phyloP scores from a whole-genome alignment of 192 early-diverging fungal genomes.

The Coemansia biformis region DNA sequence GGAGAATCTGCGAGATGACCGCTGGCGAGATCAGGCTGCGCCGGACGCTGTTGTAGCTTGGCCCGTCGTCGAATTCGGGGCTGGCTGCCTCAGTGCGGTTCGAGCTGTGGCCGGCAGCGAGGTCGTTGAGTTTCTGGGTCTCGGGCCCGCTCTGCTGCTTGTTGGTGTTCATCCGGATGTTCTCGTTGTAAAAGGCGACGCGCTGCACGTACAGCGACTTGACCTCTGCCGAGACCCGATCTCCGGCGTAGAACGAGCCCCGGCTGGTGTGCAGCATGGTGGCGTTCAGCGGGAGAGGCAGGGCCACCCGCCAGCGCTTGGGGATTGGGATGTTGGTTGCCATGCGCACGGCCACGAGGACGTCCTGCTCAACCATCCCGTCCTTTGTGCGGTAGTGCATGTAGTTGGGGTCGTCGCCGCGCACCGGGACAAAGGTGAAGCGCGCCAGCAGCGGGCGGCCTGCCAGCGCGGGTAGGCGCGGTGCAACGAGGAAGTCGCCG shows the following conservation, averaged over 20 bases:
- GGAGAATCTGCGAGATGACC: conserved; percentile 29
- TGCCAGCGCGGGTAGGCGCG: conserved; percentile 13
- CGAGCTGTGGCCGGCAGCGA: conserved; percentile 39
- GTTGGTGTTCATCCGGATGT: conserved; percentile 29
- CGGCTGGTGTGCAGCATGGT: conserved; percentile 43
- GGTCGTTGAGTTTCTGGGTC: conserved; percentile 24
- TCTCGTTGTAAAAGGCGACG: conserved; percentile 40
- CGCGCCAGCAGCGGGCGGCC: conserved; percentile 37
- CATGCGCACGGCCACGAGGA: conserved; percentile 38
- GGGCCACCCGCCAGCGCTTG: conserved; percentile 35
- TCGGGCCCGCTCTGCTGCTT: conserved; percentile 24
- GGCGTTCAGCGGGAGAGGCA: conserved; percentile 26
- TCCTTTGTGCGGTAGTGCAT: conserved; percentile 44
- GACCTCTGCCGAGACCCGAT: conserved; percentile 35
- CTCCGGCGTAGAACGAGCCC: conserved; percentile 35
- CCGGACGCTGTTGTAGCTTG: conserved; percentile 17
- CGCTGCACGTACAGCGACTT: conserved; percentile 40
- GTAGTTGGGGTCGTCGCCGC: conserved; percentile 34
- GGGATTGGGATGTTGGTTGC: conserved; percentile 39
- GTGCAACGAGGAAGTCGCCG: conserved; percentile 37
- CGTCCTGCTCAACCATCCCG: conserved; percentile 32
- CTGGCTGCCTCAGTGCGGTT: conserved; percentile 10
- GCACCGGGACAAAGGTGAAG: conserved; percentile 37
- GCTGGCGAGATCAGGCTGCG: conserved; percentile 38
- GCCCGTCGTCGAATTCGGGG: conserved; percentile 31